Conservation (phyloP, 2,329 filamentous ascomycete genomes). For the Ustilaginoidea virens region DNA sequence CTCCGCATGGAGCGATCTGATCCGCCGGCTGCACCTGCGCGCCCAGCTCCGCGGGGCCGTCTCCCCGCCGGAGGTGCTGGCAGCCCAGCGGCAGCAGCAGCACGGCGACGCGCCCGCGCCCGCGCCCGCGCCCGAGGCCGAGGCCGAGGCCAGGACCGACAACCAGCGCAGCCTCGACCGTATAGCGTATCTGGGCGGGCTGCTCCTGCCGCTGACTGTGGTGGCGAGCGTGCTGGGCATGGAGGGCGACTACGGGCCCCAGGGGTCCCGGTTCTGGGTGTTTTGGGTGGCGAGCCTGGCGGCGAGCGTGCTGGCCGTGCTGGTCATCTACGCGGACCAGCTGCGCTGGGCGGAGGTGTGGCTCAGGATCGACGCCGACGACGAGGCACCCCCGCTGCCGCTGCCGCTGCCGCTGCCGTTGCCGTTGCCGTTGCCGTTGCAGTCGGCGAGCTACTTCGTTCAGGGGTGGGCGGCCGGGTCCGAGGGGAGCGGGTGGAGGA, state of each 20-base stretch:
- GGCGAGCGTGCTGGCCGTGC: conserved; percentile 20
- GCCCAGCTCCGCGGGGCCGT: not conserved
- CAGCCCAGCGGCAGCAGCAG: not conserved
- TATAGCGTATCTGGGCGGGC: conserved; percentile 32
- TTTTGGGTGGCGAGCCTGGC: conserved; percentile 30
- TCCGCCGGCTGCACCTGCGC: not conserved
- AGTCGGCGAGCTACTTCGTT: conserved; percentile 13
- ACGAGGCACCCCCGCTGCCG: too few relatives aligned
- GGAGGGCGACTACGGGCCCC: conserved; percentile 26
- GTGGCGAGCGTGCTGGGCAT: conserved; percentile 32
- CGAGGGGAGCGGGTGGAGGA: conserved; percentile 22
- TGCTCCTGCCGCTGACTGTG: conserved; percentile 31
- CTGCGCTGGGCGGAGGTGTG: conserved; percentile 30
- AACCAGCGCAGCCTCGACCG: conserved; percentile 28
- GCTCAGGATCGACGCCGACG: conserved; percentile 21
- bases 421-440: conserved; percentile 7
- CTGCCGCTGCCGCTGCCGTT: too few relatives aligned
- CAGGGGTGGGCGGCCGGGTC: conserved; percentile 14
- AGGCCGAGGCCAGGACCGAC: too few relatives aligned
- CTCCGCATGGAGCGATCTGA: not conserved
- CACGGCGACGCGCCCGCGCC: not conserved
- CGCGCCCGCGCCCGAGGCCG: too few relatives aligned
- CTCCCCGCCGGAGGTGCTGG: not conserved
- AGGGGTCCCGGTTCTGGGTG: conserved; percentile 27
- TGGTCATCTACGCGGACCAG: conserved; percentile 32